Evolutionary conservation across 352 stramenopile genomes (phyloP).

Genomic region (Aphanomyces stellatus): DNA sequence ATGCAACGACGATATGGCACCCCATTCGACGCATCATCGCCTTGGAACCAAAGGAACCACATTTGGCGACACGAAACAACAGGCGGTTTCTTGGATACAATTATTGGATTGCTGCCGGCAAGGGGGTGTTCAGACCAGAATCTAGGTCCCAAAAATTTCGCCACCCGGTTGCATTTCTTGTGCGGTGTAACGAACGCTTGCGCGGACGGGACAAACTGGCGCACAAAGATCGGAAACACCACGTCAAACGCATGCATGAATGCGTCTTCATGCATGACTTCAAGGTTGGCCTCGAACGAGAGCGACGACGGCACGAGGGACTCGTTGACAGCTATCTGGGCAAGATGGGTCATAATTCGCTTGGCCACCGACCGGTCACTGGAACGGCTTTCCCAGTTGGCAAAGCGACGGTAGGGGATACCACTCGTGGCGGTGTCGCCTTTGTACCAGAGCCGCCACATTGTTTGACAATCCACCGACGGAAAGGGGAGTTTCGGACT

Average conservation of each 20-base stretch:
- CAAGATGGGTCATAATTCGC: background rate
- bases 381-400: no score
- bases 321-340: background rate
- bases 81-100: no score
- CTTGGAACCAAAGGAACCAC: background rate
- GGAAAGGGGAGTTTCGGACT: background rate
- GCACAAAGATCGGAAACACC: background rate
- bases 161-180: no score
- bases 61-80: no score
- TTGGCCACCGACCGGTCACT: no score
- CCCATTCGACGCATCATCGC: background rate
- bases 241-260: background rate
- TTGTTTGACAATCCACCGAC: background rate
- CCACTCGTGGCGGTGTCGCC: background rate
- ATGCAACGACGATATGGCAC: background rate
- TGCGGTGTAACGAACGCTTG: no score
- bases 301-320: no score
- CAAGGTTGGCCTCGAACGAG: background rate
- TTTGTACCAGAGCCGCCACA: background rate
- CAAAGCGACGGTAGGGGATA: background rate
- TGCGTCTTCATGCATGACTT: background rate
- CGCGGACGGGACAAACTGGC: background rate
- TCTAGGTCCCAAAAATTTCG: no score
- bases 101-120: no score
- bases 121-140: no score